phyloP scores from a whole-genome alignment of 345 rosid genomes.

The Alliaria petiolata region DNA sequence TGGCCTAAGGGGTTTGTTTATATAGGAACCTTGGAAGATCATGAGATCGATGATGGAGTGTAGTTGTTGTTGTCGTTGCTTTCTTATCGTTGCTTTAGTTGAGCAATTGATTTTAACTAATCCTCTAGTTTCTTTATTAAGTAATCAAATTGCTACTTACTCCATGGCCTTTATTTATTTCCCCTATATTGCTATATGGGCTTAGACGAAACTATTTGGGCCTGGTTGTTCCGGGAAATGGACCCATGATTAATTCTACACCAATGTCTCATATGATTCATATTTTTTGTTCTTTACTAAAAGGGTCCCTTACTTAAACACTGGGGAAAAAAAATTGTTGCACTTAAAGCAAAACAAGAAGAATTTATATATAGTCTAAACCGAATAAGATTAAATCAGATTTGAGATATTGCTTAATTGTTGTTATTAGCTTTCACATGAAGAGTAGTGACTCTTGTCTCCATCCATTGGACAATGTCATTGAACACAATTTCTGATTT shows the following conservation, averaged over 20 bases:
- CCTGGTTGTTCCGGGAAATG: background rate
- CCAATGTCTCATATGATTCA: too few species aligned
- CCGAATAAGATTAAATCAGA: background rate
- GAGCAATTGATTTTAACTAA: slow-evolving; percentile 10
- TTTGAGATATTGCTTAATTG: slow-evolving; percentile 6
- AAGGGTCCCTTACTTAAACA: too few species aligned
- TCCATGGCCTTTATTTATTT: background rate
- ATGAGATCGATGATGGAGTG: slow-evolving; percentile 6
- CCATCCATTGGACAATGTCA: slow-evolving; percentile 69
- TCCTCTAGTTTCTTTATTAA: background rate
- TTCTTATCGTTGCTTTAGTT: too few species aligned
- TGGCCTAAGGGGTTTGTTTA: slow-evolving; percentile 8
- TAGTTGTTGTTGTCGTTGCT: slow-evolving; percentile 16
- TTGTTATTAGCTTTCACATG: slow-evolving; percentile 15
- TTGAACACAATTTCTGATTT: slow-evolving; percentile 63
- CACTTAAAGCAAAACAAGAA: too few species aligned
- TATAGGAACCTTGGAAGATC: background rate
- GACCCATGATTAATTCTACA: background rate
- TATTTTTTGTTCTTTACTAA: too few species aligned
- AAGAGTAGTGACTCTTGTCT: slow-evolving; percentile 37
- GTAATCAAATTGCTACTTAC: background rate
- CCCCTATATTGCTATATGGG: background rate
- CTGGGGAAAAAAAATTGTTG: too few species aligned
- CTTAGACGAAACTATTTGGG: background rate
- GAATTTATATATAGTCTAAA: too few species aligned